A percentile compares a stretch with the other conserved stretches of the same genome.
Evolutionary conservation across 2,329 filamentous ascomycete genomes (phyloP).

Genomic region (Fusarium sp.): DNA sequence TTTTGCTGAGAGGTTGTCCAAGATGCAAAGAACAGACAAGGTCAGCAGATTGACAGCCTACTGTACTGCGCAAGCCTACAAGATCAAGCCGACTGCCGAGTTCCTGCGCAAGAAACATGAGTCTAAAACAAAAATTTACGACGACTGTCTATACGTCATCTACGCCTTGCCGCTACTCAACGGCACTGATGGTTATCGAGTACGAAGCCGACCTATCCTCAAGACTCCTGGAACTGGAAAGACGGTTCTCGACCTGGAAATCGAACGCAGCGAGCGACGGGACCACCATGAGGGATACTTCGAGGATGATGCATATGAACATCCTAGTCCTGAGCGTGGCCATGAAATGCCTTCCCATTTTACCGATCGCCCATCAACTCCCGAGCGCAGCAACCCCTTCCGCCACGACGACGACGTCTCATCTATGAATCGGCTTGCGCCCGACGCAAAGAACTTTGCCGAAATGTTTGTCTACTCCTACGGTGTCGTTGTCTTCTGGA

Average conservation of each 20-base stretch:
- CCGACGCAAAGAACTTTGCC: slow-evolving; percentile 82
- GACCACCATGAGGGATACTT: slow-evolving; percentile 94
- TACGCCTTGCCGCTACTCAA: slow-evolving; percentile 92
- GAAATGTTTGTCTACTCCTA: slow-evolving; percentile 99
- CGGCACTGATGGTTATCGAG: slow-evolving; percentile 85
- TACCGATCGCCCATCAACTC: slow-evolving; percentile 46
- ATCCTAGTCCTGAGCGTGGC: slow-evolving; percentile 49
- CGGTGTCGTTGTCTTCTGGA: slow-evolving; percentile 98
- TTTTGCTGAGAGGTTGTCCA: slow-evolving; percentile 92
- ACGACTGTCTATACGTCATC: slow-evolving; percentile 95
- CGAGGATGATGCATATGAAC: slow-evolving; percentile 73
- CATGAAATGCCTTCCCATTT: slow-evolving; percentile 48
- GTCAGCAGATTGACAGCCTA: slow-evolving; percentile 93
- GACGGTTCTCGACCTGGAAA: slow-evolving; percentile 92
- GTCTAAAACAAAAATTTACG: slow-evolving; percentile 94
- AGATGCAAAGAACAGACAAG: slow-evolving; percentile 87
- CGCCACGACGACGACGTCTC: slow-evolving; percentile 57
- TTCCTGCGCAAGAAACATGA: slow-evolving; percentile 90
- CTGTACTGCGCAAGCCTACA: slow-evolving; percentile 94
- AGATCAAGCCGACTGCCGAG: slow-evolving; percentile 85
- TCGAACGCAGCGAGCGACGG: slow-evolving; percentile 89
- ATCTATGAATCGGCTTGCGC: slow-evolving; percentile 69
- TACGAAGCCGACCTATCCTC: slow-evolving; percentile 89
- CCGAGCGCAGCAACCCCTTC: slow-evolving; percentile 47
- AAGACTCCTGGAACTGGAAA: slow-evolving; percentile 92